Base-by-base conservation (phyloP, 2,329 filamentous ascomycete genomes). In the Diaporthe vexans region DNA sequence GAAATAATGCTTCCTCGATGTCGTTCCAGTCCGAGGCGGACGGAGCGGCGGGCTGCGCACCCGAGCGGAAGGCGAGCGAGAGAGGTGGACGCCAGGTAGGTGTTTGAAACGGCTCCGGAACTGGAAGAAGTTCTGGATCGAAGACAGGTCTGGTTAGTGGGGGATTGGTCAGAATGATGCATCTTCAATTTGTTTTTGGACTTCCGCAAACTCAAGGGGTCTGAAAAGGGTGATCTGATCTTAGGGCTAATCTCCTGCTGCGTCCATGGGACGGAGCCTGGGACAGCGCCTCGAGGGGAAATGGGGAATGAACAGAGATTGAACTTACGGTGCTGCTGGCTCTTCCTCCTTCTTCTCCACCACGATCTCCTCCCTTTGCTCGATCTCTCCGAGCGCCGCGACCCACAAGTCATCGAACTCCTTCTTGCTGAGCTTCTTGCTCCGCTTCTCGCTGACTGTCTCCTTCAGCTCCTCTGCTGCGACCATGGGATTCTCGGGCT, bases 321-420 rank as follows among this genome's bases (percentile, higher is more conserved):
- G 65, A 40, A 90, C 91, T 91, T 87, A 92, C 91, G 86, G 71
- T 37, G 46, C 15, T 61, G 26, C 56, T n/a, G 68, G 73, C n/a
- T 80, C 80, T 61, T 85, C 80, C 61, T 85, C 83, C 40, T 71
- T 72, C 48, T 68, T 63, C 56, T 76, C 74, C 56, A 88, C 85
- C 77, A 90, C 84, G 37, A 93, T 86, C 80, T 93, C 91, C 9
- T 93, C 91, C 76, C 90, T 85, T 1, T 85, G 84, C 76, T 89
- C 88, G 70, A 95, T 90, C 78, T 95, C 94, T 24, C 92, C 92
- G 73, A 95, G 89, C 3, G 94, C 94, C 76, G 90, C 90, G 37
- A 87, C 86, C 91, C 94, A 97, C 10, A 99, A 90, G 74, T 98
- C 94, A 78, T 98, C 95, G 80, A 99, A 98, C 81, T 98, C 96